Evolutionary conservation across 2,329 filamentous ascomycete genomes (phyloP).

Genomic region (Ascocoryne sarcoides): DNA sequence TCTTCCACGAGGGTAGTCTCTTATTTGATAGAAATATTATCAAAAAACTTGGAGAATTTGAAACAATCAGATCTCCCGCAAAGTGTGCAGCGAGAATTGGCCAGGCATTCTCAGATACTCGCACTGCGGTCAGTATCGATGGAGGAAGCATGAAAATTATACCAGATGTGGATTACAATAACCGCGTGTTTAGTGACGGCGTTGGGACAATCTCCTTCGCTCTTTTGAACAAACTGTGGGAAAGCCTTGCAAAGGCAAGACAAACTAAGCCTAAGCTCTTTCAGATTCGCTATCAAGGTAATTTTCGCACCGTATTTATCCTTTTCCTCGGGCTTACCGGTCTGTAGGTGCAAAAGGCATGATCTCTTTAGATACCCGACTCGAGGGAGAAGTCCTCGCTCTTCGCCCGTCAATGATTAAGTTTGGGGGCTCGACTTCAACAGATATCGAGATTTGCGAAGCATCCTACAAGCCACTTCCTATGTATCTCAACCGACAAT

Average conservation of each 20-base stretch:
- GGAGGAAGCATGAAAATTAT: slow-evolving; percentile 30
- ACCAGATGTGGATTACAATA: slow-evolving; percentile 43
- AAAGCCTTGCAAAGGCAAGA: slow-evolving; percentile 37
- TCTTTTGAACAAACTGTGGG: slow-evolving; percentile 53
- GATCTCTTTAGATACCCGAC: slow-evolving; percentile 57
- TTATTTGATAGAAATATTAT: slow-evolving; percentile 34
- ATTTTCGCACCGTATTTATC: slow-evolving; percentile 2
- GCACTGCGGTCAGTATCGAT: slow-evolving; percentile 46
- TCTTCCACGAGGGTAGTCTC: slow-evolving; percentile 28
- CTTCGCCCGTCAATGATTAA: slow-evolving; percentile 74
- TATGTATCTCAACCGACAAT: slow-evolving; percentile 65
- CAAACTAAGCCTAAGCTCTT: slow-evolving; percentile 51
- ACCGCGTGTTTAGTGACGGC: slow-evolving; percentile 67
- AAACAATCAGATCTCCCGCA: slow-evolving; percentile 41
- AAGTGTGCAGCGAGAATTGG: slow-evolving; percentile 52
- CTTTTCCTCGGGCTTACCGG: background rate
- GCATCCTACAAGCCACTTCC: slow-evolving; percentile 57
- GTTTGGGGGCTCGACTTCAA: slow-evolving; percentile 48
- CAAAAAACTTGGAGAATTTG: slow-evolving; percentile 39
- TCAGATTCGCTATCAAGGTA: slow-evolving; percentile 64
- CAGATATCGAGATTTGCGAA: slow-evolving; percentile 64
- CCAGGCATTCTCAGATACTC: slow-evolving; percentile 68
- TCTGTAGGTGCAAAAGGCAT: slow-evolving; percentile 62
- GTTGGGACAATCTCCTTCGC: slow-evolving; percentile 62
- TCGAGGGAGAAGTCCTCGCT: slow-evolving; percentile 48